Conservation (phyloP, 2,329 filamentous ascomycete genomes). For the Phoma herbarum region DNA sequence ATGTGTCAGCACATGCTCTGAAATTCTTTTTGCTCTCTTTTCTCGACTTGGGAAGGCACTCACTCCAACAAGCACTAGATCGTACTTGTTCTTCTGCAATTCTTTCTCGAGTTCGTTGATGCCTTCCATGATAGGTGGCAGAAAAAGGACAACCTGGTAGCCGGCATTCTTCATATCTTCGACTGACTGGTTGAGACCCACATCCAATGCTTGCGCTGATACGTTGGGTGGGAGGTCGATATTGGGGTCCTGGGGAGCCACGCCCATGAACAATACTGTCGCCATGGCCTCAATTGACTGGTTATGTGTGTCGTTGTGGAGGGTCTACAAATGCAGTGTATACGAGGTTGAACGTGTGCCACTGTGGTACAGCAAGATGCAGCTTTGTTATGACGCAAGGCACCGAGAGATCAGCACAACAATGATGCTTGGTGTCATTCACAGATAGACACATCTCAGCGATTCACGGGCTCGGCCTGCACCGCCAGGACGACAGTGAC, state of each 20-base stretch:
- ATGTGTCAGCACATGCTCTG: not conserved
- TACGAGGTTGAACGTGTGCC: not conserved
- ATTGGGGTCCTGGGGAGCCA: not conserved
- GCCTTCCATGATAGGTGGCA: constrained; percentile 5
- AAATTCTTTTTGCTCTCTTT: no score
- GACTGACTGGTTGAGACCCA: not conserved
- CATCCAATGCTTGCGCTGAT: not conserved
- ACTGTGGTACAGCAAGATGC: not conserved
- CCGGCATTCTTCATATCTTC: constrained; percentile 2
- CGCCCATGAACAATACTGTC: constrained; percentile 3
- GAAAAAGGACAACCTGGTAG: constrained; percentile 4
- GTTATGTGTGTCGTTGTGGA: not conserved
- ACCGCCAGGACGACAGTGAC: not conserved
- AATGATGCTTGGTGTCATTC: not conserved
- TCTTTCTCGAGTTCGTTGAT: constrained; percentile 4
- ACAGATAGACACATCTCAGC: not conserved
- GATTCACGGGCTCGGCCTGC: not conserved
- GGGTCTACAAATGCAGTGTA: not conserved
- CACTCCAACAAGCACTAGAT: constrained; percentile 7
- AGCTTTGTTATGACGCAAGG: not conserved
- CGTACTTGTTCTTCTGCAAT: constrained; percentile 1
- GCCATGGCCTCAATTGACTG: not conserved
- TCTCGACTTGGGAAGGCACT: not conserved
- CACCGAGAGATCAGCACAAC: not conserved
- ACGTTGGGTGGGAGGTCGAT: constrained; percentile 3